Conservation (phyloP, 805 yeast genomes). For the Myxozyma neglecta region DNA sequence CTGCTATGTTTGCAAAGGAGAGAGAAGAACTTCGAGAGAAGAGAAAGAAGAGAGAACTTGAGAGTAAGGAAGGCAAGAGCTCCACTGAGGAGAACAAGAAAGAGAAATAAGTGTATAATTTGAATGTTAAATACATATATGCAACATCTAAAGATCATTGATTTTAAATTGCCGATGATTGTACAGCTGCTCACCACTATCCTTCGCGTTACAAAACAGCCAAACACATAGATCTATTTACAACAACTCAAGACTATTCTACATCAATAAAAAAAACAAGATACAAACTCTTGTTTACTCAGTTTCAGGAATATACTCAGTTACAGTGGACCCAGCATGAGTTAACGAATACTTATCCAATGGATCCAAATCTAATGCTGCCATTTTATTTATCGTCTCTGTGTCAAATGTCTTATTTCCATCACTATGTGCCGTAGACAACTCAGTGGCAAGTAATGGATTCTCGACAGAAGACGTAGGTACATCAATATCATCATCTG, state of each 20-base stretch:
- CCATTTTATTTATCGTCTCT: slow-evolving; percentile 1
- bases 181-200: no score
- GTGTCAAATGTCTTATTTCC: not conserved
- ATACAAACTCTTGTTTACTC: slow-evolving; percentile 1
- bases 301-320: slow-evolving; percentile 24
- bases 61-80: not conserved
- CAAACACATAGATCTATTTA: not conserved
- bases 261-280: not conserved
- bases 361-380: slow-evolving; percentile 22
- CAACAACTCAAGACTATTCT: not conserved
- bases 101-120: not conserved
- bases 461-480: not conserved
- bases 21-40: slow-evolving; percentile 9
- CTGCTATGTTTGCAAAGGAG: slow-evolving; percentile 13
- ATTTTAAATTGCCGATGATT: not conserved
- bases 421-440: not conserved
- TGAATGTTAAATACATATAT: not conserved
- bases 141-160: not conserved
- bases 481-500: not conserved
- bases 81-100: slow-evolving; percentile 1
- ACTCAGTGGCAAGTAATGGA: not conserved
- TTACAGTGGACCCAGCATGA: slow-evolving; percentile 14
- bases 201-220: not conserved
- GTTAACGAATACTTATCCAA: slow-evolving; percentile 25
- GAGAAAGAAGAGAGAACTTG: not conserved